These are phyloP conservation scores for Ascochyta lentis DNA, from an alignment of 2,329 filamentous ascomycete genomes.

Conservation along the genomic window DNA sequence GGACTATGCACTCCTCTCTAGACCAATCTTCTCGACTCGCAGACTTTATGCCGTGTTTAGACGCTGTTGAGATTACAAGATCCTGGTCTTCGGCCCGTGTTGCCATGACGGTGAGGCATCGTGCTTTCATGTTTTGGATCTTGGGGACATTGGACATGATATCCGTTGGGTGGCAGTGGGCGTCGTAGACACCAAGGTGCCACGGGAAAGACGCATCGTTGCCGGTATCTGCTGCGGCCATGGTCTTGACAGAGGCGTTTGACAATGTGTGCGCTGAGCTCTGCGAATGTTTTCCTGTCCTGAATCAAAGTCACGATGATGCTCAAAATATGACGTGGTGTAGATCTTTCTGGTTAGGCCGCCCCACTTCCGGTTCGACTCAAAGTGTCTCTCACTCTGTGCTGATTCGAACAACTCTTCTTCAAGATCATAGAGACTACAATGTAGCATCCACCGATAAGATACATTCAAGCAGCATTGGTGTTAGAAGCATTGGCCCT, in stretches of 20 bases:
- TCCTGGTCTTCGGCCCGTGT: slow-evolving; percentile 78
- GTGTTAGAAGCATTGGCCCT: too few relatives aligned
- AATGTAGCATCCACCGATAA: too few relatives aligned
- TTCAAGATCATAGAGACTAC: too few relatives aligned
- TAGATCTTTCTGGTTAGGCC: too few relatives aligned
- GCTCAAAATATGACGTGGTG: too few relatives aligned
- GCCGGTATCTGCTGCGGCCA: neutral
- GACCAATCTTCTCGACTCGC: slow-evolving; percentile 33
- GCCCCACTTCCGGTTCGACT: too few relatives aligned
- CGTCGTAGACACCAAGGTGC: slow-evolving; percentile 75
- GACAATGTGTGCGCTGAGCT: too few relatives aligned
- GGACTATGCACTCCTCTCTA: slow-evolving; percentile 60
- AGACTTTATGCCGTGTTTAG: slow-evolving; percentile 57
- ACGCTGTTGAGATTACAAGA: slow-evolving; percentile 69
- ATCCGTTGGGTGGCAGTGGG: slow-evolving; percentile 85
- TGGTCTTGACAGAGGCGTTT: neutral
- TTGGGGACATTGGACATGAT: slow-evolving; percentile 67
- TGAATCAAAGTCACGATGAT: too few relatives aligned
- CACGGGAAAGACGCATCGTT: slow-evolving; percentile 62
- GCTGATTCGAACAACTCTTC: too few relatives aligned
- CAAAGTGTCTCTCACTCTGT: too few relatives aligned
- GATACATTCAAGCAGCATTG: too few relatives aligned
- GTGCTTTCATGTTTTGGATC: slow-evolving; percentile 70
- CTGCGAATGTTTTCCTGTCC: too few relatives aligned
- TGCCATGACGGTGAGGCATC: slow-evolving; percentile 75